Base-by-base conservation (phyloP, 2,329 filamentous ascomycete species). In the Harringtonia lauricola region DNA sequence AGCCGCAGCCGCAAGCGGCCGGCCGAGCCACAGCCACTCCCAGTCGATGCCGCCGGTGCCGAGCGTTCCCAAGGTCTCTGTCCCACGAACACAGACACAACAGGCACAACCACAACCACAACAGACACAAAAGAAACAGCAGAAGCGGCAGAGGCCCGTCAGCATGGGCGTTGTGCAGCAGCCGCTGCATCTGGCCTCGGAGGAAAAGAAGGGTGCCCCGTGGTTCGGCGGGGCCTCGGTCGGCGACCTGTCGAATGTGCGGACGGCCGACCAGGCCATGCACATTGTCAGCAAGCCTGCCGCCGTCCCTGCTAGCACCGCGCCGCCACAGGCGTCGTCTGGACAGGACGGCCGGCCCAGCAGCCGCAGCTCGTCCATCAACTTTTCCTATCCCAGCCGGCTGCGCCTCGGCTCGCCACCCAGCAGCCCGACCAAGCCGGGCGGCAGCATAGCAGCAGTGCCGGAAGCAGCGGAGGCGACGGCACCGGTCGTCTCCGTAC, bases 301-400 rank as follows among this genome's bases (percentile, higher is more conserved):
- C 24, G 24, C 24, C 24, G 6, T 54, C 31, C 57, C 54, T 19
- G 53, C 57, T 26, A n/a, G n/a, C n/a, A n/a, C n/a, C n/a, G n/a
- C n/a, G n/a, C n/a, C n/a, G n/a, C n/a, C n/a, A n/a, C n/a, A n/a
- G n/a, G n/a, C n/a, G n/a, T n/a, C n/a, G 57, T 60, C 52, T 51
- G n/a, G 30, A 33, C n/a, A 26, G 43, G 57, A 64, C 19, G 52
- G 56, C 8, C 60, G 65, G 2, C 59, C 64, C 3, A 64, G 68
- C 30, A 77, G 68, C 49, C 65, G 70, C 40, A 60, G 52, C 31
- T 67, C 63, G 10, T 72, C 74, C 3, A 66, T 76, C 49, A 79
- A 79, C 53, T 79, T 76, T 49, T 79, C 74, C 3, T 77, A 77
- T 51, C 74, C 74, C 19, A 66, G 67, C 18, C 60, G 57, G 24